Base-by-base conservation (phyloP, 495 filamentous ascomycete species). In the Podospora pseudoanserina region DNA sequence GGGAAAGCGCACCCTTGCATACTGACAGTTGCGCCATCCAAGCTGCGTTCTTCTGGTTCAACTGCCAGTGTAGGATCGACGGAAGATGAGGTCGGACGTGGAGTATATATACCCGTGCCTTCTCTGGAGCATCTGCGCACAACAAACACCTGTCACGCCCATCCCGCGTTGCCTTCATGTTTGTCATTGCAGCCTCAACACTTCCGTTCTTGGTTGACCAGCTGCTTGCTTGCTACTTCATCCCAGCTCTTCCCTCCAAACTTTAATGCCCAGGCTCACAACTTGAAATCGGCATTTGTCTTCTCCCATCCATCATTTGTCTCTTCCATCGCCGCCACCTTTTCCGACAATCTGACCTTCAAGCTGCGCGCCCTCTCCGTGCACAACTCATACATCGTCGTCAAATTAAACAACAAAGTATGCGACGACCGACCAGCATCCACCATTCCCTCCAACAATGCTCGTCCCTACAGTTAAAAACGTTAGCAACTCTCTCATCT, bases 301-400 rank as follows among this genome's bases (percentile, higher is more conserved):
- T 88, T 87, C 78, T 95, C 92, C 79, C 89, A 84, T 19, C 90
- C 89, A n/a, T 80, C 69, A 2, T 70, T 67, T 11, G 70, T 68
- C 53, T 73, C 82, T 65, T 69, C 79, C 69, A 85, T 81, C 16
- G 76, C 80, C 1, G 92, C 89, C 18, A 96, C 81, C 34, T 81
- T 85, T 73, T 91, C 90, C 7, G 91, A 88, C 26, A 98, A 81
- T 23, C 79, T 76, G 20, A 84, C 76, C 79, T 97, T 98, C 72
- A 89, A 76, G 18, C 82, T 82, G 60, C 82, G 79, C n/a, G 90
- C 83, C 68, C 84, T 84, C 66, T 98, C 94, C 2, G 90, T 92
- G 72, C 91, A 94, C 5, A 99, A 86, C 77, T 99, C 95, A 75
- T 96, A 99, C 71, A 96, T 86, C 0, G 95, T 97, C 18, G 87